Conservation (phyloP, 352 stramenopile genomes). For the Globisporangium splendens region DNA sequence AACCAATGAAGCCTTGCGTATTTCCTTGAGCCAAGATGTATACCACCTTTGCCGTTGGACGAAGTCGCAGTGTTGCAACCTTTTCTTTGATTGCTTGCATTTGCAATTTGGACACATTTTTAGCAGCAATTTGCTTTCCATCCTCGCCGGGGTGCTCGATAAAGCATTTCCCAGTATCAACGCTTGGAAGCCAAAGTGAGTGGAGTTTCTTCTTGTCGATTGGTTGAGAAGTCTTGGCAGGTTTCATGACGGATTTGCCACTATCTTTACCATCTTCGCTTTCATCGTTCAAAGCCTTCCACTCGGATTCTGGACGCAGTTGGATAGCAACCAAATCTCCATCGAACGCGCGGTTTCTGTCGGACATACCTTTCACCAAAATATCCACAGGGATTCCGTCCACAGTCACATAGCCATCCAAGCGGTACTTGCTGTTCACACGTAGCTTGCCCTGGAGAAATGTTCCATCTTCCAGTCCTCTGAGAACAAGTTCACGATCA, state of each 20-base stretch:
- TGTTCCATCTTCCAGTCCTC: slow-evolving; percentile 28
- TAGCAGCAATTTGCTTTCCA: not conserved
- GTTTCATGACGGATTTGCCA: slow-evolving; percentile 7
- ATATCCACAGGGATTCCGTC: slow-evolving; percentile 73
- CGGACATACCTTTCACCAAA: slow-evolving; percentile 59
- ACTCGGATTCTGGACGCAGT: slow-evolving; percentile 47
- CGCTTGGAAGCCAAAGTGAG: slow-evolving; percentile 42
- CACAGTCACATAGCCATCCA: slow-evolving; percentile 77
- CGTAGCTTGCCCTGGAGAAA: slow-evolving; percentile 67
- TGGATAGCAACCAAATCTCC: slow-evolving; percentile 76
- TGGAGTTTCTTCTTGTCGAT: slow-evolving; percentile 38
- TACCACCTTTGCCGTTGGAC: slow-evolving; percentile 67
- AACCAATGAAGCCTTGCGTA: slow-evolving; percentile 55
- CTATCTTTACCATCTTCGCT: slow-evolving; percentile 22
- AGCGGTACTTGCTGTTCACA: slow-evolving; percentile 66
- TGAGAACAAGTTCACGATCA: slow-evolving; percentile 25
- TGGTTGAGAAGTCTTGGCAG: not conserved
- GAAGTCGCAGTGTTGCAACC: slow-evolving; percentile 25
- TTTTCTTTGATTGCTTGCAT: slow-evolving; percentile 27
- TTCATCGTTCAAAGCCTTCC: slow-evolving; percentile 38
- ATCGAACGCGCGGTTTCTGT: slow-evolving; percentile 77
- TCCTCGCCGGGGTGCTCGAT: slow-evolving; percentile 6
- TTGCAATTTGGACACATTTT: slow-evolving; percentile 23
- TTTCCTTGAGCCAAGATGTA: slow-evolving; percentile 63
- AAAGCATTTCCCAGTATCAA: slow-evolving; percentile 34